phyloP scores from a whole-genome alignment of 192 early-diverging fungal genomes.

The Umbelopsis isabellina region DNA sequence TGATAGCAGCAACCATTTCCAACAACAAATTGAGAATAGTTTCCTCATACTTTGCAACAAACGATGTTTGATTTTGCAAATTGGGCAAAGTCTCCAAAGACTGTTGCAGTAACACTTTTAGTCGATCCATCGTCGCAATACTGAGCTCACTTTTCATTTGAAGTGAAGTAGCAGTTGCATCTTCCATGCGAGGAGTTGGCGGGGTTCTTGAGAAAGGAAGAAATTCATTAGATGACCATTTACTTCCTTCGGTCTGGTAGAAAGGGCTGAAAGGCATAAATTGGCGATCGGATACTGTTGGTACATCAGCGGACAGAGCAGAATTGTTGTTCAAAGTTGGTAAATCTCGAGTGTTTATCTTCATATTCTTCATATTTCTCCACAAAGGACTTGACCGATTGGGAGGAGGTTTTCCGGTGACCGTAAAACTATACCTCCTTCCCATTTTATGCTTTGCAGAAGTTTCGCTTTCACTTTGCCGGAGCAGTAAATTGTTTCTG shows the following conservation, averaged over 20 bases:
- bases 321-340: too few relatives aligned
- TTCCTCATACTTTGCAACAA: slow-evolving; percentile 53
- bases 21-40: slow-evolving; percentile 65
- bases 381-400: neutral
- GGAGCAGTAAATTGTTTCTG: neutral
- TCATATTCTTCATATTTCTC: slow-evolving; percentile 16
- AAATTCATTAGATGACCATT: neutral
- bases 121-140: slow-evolving; percentile 62
- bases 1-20: slow-evolving; percentile 56
- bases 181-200: neutral
- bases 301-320: neutral
- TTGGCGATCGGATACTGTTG: neutral
- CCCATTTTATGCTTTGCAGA: neutral
- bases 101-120: slow-evolving; percentile 67
- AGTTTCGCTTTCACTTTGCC: neutral
- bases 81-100: slow-evolving; percentile 58
- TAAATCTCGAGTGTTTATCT: neutral
- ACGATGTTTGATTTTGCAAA: neutral
- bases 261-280: slow-evolving; percentile 15
- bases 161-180: slow-evolving; percentile 14
- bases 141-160: slow-evolving; percentile 55
- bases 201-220: neutral
- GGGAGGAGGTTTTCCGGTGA: neutral
- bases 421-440: neutral
- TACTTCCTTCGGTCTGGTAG: neutral